Evolutionary conservation across 495 filamentous ascomycete species (phyloP).

Genomic region (Podospora conica): DNA sequence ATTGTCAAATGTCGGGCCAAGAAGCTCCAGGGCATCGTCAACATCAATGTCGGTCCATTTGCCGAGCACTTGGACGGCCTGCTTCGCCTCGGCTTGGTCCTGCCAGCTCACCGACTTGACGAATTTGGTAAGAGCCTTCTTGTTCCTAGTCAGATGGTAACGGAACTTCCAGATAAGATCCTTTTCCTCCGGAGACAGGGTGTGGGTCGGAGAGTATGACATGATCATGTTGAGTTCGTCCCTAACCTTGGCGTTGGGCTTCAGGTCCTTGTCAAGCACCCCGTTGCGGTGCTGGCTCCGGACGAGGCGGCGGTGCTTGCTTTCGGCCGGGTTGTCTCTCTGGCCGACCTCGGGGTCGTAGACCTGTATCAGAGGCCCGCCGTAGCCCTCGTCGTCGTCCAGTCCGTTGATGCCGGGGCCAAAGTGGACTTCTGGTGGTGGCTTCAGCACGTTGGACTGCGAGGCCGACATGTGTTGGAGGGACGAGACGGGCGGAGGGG

Average conservation of each 20-base stretch:
- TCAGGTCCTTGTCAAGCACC: constrained; percentile 84
- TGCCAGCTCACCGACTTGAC: constrained; percentile 95
- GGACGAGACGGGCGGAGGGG: constrained; percentile 70
- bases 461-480: constrained; percentile 55
- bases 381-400: constrained; percentile 46
- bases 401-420: constrained; percentile 73
- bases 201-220: constrained; percentile 86
- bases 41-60: constrained; percentile 98
- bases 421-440: constrained; percentile 72
- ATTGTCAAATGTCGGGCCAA: constrained; percentile 89
- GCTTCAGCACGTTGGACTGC: constrained; percentile 64
- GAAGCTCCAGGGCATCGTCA: constrained; percentile 90
- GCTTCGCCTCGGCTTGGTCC: constrained; percentile 75
- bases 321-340: constrained; percentile 88
- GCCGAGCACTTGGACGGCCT: constrained; percentile 81
- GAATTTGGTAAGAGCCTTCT: constrained; percentile 92
- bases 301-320: constrained; percentile 86
- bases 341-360: constrained; percentile 92
- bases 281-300: constrained; percentile 84
- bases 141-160: constrained; percentile 87
- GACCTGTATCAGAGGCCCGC: constrained; percentile 63
- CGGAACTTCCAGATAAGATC: constrained; percentile 96
- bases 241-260: constrained; percentile 91
- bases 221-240: constrained; percentile 90
- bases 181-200: constrained; percentile 81